These are phyloP conservation scores for Ceratocystis papillata DNA, from an alignment of 2,329 filamentous ascomycete genomes.

Conservation along the genomic window DNA sequence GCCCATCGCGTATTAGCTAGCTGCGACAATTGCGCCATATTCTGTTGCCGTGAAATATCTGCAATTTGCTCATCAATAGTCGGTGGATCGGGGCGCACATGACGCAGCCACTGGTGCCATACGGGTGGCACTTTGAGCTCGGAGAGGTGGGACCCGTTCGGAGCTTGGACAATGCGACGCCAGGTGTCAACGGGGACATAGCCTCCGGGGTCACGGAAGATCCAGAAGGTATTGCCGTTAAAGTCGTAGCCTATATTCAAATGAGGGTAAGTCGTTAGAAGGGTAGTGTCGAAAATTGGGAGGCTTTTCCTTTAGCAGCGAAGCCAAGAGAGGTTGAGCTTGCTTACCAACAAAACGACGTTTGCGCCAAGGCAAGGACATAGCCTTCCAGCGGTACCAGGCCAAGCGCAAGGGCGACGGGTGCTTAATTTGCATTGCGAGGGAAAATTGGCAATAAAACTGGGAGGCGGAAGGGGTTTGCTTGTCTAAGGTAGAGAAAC, in stretches of 20 bases:
- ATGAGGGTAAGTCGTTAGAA: background rate
- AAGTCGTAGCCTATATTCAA: constrained; percentile 47
- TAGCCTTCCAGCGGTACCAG: constrained; percentile 53
- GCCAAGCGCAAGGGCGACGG: constrained; percentile 29
- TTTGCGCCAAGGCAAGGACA: constrained; percentile 54
- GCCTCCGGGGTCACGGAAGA: constrained; percentile 45
- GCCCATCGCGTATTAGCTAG: constrained; percentile 55
- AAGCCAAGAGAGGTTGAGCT: background rate
- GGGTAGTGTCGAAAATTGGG: too few relatives aligned
- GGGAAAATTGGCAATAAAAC: background rate
- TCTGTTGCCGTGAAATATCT: constrained; percentile 43
- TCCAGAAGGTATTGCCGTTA: constrained; percentile 58
- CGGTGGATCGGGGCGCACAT: constrained; percentile 46
- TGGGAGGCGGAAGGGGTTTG: background rate
- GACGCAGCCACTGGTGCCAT: constrained; percentile 60
- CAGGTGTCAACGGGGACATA: constrained; percentile 35
- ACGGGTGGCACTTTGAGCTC: constrained; percentile 48
- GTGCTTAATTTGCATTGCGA: constrained; percentile 21
- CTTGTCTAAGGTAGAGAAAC: background rate
- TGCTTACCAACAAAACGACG: constrained; percentile 49
- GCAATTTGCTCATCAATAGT: constrained; percentile 45
- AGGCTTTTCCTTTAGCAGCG: background rate
- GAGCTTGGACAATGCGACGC: constrained; percentile 53
- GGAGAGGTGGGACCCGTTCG: constrained; percentile 42
- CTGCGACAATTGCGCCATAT: constrained; percentile 47